Conservation (phyloP, 2,329 filamentous ascomycete species). For the Basipetospora sp. region DNA sequence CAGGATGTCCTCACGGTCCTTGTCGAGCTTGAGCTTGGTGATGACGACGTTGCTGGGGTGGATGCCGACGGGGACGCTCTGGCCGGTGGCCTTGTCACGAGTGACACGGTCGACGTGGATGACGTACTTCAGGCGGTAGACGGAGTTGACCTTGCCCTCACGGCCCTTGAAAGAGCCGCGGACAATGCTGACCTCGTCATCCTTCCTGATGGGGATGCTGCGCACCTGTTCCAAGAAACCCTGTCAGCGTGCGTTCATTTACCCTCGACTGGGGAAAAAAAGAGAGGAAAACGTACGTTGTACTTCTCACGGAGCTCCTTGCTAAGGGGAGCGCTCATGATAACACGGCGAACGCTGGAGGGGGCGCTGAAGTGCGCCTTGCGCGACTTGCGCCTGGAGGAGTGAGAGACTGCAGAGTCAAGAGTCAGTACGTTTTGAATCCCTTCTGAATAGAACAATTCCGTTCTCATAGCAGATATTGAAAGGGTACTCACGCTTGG, state of each 20-base stretch:
- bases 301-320: conserved; percentile 98
- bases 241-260: too few relatives aligned
- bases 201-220: conserved; percentile 93
- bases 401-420: conserved; percentile 42
- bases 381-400: conserved; percentile 95
- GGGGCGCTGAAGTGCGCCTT: conserved; percentile 96
- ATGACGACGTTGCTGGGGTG: conserved; percentile 95
- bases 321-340: conserved; percentile 91
- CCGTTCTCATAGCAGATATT: not conserved
- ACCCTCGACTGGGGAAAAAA: too few relatives aligned
- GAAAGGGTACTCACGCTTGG: conserved; percentile 1
- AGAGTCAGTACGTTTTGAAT: not conserved
- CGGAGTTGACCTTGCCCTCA: conserved; percentile 93
- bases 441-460: too few relatives aligned
- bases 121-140: conserved; percentile 96
- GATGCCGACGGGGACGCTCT: conserved; percentile 86
- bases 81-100: conserved; percentile 94
- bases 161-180: conserved; percentile 92
- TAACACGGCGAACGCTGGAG: conserved; percentile 82
- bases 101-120: conserved; percentile 94
- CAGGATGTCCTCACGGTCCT: conserved; percentile 80
- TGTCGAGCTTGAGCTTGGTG: conserved; percentile 97
- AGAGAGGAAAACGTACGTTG: conserved; percentile 52
- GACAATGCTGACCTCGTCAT: conserved; percentile 85
- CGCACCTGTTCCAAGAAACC: conserved; percentile 76